These are phyloP conservation scores for Aspergillus sp. DNA, from an alignment of 2,329 filamentous ascomycete genomes.

Conservation along the genomic window DNA sequence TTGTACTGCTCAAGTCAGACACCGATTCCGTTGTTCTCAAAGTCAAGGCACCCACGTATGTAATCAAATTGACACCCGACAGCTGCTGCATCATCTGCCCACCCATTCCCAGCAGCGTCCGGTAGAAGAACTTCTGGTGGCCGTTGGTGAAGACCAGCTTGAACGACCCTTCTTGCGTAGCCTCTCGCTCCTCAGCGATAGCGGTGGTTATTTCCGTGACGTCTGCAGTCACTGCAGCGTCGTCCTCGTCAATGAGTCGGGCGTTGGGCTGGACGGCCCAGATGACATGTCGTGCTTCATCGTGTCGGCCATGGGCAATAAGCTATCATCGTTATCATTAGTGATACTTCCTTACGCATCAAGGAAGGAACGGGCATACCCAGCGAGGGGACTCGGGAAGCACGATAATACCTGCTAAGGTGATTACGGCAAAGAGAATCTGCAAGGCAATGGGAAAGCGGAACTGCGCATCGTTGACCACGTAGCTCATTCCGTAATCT, in stretches of 20 bases:
- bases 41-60: constrained; percentile 23
- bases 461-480: constrained; percentile 30
- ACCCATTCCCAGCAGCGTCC: constrained; percentile 32
- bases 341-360: neutral
- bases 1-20: constrained; percentile 29
- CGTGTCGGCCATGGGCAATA: constrained; percentile 35
- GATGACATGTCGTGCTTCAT: constrained; percentile 40
- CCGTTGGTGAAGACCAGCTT: constrained; percentile 28
- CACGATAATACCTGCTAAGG: constrained; percentile 31
- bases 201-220: constrained; percentile 26
- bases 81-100: constrained; percentile 39
- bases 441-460: constrained; percentile 38
- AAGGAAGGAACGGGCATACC: constrained; percentile 3
- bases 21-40: neutral
- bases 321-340: constrained; percentile 23
- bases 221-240: constrained; percentile 28
- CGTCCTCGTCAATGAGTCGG: constrained; percentile 23
- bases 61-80: constrained; percentile 33
- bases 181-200: constrained; percentile 26
- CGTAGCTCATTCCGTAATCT: constrained; percentile 33
- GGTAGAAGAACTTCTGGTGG: constrained; percentile 26
- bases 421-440: constrained; percentile 33
- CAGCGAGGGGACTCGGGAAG: constrained; percentile 51
- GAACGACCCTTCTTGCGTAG: constrained; percentile 25
- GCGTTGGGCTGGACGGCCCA: constrained; percentile 36